Base-by-base conservation (phyloP, 768 basidiomycete species). In the Tricholoma sp. region DNA sequence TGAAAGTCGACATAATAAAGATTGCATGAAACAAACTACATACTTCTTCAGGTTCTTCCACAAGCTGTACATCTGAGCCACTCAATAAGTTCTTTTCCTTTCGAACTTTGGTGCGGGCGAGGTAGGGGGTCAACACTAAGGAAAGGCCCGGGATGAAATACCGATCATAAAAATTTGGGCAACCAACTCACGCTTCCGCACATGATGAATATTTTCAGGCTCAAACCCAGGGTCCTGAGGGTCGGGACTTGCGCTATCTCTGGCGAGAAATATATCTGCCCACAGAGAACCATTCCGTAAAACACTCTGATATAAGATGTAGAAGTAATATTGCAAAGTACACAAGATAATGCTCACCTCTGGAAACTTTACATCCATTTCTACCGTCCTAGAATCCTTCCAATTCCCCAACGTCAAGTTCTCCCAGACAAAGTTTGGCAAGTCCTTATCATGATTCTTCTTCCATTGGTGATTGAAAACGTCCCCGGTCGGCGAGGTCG, bases 101-200 rank as follows among this genome's bases (percentile, higher is more conserved):
- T 31, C 94, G 81, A 8, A 81, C 70, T 68, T 89, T 94, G 19
- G 74, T 64, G 64, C 83, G 88, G 5, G 88, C 81, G 31, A 89
- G 63, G 69, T 94, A 95, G n/a, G 90, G 85, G 1, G 92, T 96
- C 61, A 99, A 74, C 27, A 88, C 95, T 97, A 56, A 61, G 50
- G 50, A 32, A 21, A 8, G 24, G 29, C 7, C 41, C 35, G 55
- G 24, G 14, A n/a, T n/a, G n/a, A n/a, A n/a, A n/a, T 50, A 58
- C 50, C 52, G 34, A 32, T 41, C 24, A 56, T 7, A 5, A 18
- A 55, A 61, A 37, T 34, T 56, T 59, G 55, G 39, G 9, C 32
- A 59, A 34, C 18, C 39, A 34, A 75, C 86, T 34, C 61, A 93
- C 92, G 74, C 73, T 92, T 92, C 54, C 89, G 79, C 57, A 85